Evolutionary conservation across 345 rosid species (phyloP).

Genomic region (Dipteronia dyeriana): DNA sequence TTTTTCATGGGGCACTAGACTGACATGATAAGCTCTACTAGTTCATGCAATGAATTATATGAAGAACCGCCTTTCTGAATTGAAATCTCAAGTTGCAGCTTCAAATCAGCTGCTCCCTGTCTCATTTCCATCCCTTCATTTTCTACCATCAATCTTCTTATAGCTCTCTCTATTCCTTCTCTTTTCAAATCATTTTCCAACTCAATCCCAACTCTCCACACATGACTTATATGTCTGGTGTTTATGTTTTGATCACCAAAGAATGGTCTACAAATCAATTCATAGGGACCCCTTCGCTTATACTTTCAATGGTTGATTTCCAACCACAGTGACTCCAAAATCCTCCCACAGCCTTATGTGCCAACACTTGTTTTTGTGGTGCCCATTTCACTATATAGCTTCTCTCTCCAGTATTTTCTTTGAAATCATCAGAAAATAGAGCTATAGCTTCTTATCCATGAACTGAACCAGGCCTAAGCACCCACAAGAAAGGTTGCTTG

Average conservation of each 20-base stretch:
- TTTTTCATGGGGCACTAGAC: too few species aligned
- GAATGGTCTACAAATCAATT: constrained; percentile 42
- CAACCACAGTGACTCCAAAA: constrained; percentile 59
- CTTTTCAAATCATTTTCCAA: constrained; percentile 34
- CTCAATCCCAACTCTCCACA: constrained; percentile 44
- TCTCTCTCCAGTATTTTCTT: constrained; percentile 27
- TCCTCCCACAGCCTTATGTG: constrained; percentile 39
- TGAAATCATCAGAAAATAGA: constrained; percentile 5
- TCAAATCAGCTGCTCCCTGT: constrained; percentile 25
- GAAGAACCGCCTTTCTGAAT: constrained; percentile 33
- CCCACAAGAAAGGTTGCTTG: constrained; percentile 37
- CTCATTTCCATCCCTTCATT: constrained; percentile 47
- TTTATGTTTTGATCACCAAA: constrained; percentile 45
- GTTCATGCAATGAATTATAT: constrained; percentile 20
- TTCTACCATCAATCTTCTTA: constrained; percentile 36
- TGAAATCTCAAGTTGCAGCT: constrained; percentile 25
- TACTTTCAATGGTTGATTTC: constrained; percentile 52
- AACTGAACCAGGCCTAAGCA: constrained; percentile 17
- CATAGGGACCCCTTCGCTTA: constrained; percentile 49
- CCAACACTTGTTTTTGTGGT: constrained; percentile 43
- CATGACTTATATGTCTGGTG: constrained; percentile 43
- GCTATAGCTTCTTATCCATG: constrained; percentile 1
- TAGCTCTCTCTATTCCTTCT: constrained; percentile 27
- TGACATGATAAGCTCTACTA: constrained; percentile 29
- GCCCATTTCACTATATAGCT: constrained; percentile 53